phyloP scores from a whole-genome alignment of 2,329 filamentous ascomycete species.

The Chaetomiaceae sp. region DNA sequence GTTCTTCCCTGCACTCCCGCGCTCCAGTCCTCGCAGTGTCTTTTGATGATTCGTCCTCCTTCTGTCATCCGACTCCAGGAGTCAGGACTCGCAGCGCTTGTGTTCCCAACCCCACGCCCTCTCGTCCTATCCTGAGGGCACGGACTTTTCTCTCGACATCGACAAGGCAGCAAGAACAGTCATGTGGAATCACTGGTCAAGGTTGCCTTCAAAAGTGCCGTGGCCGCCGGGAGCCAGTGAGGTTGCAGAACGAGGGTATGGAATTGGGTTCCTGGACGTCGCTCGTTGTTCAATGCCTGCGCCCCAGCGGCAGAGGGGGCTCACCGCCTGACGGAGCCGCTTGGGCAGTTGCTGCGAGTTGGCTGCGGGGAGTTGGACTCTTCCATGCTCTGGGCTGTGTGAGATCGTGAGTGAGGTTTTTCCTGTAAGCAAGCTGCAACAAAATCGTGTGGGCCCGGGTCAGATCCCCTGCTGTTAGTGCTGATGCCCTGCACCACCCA shows the following conservation, averaged over 20 bases:
- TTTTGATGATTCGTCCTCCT: too few species aligned
- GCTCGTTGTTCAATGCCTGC: not conserved
- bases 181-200: conserved; percentile 20
- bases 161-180: conserved; percentile 17
- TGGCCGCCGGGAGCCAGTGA: conserved; percentile 18
- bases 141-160: too few species aligned
- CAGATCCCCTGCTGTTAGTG: too few species aligned
- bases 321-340: conserved; percentile 13
- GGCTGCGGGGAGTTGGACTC: not conserved
- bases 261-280: conserved; percentile 7
- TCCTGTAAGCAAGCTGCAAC: not conserved
- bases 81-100: conserved; percentile 1
- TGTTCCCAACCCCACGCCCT: conserved; percentile 10
- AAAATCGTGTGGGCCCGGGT: too few species aligned
- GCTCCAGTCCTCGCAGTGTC: not conserved
- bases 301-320: not conserved
- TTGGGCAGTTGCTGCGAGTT: conserved; percentile 9
- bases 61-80: not conserved
- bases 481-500: too few species aligned
- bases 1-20: not conserved
- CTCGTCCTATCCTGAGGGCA: not conserved
- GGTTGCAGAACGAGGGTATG: conserved; percentile 10
- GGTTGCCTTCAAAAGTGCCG: conserved; percentile 8
- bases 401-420: not conserved
- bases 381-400: too few species aligned